Base-by-base conservation (phyloP, 192 early-diverging fungal species). In the Backusella liffmaniae region DNA sequence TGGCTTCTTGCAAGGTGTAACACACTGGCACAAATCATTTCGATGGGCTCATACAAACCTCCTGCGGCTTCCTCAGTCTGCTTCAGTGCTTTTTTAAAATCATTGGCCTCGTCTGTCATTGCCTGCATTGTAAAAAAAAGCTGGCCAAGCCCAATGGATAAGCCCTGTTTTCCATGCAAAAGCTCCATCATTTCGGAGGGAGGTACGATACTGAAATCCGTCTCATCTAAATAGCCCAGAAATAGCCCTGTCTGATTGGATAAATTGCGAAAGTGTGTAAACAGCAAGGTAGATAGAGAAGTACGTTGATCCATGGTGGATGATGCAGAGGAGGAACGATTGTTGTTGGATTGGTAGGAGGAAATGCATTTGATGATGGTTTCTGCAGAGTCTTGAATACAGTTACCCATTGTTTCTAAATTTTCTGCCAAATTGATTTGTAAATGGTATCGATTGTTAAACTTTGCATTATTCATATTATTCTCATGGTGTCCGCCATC, bases 361-460 rank as follows among this genome's bases (percentile, higher is more conserved):
- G 41, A 32, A 5, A 77, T 70, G 42, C 66, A 59, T n/a, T 69
- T 66, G 18, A 70, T 72, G 10, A 77, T 77, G 4, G 29, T 39
- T 23, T 77, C 67, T 6, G 71, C 53, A 12, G 81, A 76, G 21
- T 82, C 78, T 16, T 73, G 73, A 30, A 82, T 73, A 35, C 74
- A 46, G 5, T 44, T 72, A 16, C 75, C 71, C 39, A 73, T 73
- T 0, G 73, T 67, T 21, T 80, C 75, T 6, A 80, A 36, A 46
- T 67, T 77, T 18, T 76, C 67, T 15, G 51, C 75, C 18, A 76
- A 46, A 18, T 79, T 73, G n/a, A 42, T 41, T 15, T 79, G 66
- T 3, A 79, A 42, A 35, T 66, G 23, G 15, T 70, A 44, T 26
- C 66, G 34, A 41, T 42, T 75, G 42, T n/a, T 35, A 44, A 44